A percentile compares a stretch with the other conserved stretches of the same genome.
These are phyloP conservation scores for Colletotrichum euphorbiae DNA, from an alignment of 2,329 filamentous ascomycete species.

Conservation along the genomic window DNA sequence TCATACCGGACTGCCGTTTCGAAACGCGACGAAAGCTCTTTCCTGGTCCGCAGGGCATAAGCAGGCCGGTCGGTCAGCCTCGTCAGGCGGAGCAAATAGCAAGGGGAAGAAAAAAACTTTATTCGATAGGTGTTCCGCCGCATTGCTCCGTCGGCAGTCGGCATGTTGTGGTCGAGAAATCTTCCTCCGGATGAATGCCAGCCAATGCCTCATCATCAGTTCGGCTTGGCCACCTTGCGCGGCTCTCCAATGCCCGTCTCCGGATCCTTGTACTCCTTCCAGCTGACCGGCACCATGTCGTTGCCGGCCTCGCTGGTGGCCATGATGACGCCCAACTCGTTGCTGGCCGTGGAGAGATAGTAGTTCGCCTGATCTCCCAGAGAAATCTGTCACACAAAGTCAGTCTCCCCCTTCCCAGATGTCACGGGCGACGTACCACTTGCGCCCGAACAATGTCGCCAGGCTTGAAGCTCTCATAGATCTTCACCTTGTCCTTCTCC, in stretches of 20 bases:
- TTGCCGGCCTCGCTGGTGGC: constrained; percentile 89
- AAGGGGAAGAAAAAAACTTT: not conserved
- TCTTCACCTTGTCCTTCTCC: constrained; percentile 94
- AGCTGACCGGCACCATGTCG: constrained; percentile 91
- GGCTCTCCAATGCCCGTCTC: constrained; percentile 80
- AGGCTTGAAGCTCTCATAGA: constrained; percentile 90
- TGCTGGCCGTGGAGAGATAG: constrained; percentile 91
- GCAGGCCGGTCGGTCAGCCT: constrained; percentile 7
- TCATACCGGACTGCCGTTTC: constrained; percentile 30
- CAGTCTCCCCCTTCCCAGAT: constrained; percentile 25
- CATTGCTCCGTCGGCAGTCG: constrained; percentile 14
- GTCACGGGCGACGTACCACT: constrained; percentile 69
- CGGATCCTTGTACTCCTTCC: constrained; percentile 93
- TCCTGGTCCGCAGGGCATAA: constrained; percentile 17
- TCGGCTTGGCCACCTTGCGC: constrained; percentile 95
- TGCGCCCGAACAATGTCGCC: constrained; percentile 91
- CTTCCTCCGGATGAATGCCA: not conserved
- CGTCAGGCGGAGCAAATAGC: constrained; percentile 20
- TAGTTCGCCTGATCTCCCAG: constrained; percentile 95
- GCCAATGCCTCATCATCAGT: constrained; percentile 61
- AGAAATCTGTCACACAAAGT: constrained; percentile 70
- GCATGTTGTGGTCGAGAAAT: not conserved
- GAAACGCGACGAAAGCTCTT: constrained; percentile 23
- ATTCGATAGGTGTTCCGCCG: constrained; percentile 2
- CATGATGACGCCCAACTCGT: constrained; percentile 94